A percentile compares a stretch with the other conserved stretches of the same genome.
Conservation (phyloP, 2,329 filamentous ascomycete species). For the Falciphora oryzae region DNA sequence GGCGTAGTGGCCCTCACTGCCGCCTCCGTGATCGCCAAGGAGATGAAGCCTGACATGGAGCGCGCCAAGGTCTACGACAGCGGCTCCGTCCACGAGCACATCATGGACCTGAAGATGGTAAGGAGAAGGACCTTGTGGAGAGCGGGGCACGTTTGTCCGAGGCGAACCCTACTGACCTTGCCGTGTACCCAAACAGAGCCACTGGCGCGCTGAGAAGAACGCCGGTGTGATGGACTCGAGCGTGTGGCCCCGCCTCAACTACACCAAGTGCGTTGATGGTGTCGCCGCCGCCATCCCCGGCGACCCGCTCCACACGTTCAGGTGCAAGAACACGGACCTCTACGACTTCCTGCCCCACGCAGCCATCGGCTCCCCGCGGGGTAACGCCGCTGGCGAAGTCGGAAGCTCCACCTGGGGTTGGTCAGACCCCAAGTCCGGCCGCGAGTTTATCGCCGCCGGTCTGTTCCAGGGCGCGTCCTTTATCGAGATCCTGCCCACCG, state of each 20-base stretch:
- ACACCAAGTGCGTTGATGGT: slow-evolving; percentile 10
- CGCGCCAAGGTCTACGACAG: slow-evolving; percentile 8
- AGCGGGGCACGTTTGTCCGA: neutral
- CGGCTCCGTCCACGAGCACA: slow-evolving; percentile 1
- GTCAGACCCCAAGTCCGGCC: slow-evolving; percentile 41
- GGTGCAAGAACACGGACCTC: slow-evolving; percentile 10
- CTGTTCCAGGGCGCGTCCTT: slow-evolving; percentile 51
- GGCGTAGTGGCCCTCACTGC: slow-evolving; percentile 4
- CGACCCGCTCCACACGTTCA: slow-evolving; percentile 11
- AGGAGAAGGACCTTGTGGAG: neutral
- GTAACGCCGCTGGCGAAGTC: slow-evolving; percentile 7
- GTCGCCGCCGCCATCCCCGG: slow-evolving; percentile 10
- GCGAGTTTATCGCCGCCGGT: slow-evolving; percentile 49
- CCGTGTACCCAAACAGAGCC: neutral
- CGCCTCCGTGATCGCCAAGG: slow-evolving; percentile 6
- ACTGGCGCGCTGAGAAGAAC: slow-evolving; percentile 8
- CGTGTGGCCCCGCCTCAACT: slow-evolving; percentile 10
- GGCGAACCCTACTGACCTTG: neutral
- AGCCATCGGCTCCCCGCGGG: slow-evolving; percentile 5
- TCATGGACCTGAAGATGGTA: slow-evolving; percentile 10
- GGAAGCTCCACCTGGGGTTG: slow-evolving; percentile 31
- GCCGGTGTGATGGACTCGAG: slow-evolving; percentile 9
- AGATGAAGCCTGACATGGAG: slow-evolving; percentile 9
- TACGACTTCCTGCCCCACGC: slow-evolving; percentile 12
- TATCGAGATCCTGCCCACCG: slow-evolving; percentile 42